Evolutionary conservation across 768 basidiomycete genomes (phyloP).

Genomic region (Strobilomyces confusus): DNA sequence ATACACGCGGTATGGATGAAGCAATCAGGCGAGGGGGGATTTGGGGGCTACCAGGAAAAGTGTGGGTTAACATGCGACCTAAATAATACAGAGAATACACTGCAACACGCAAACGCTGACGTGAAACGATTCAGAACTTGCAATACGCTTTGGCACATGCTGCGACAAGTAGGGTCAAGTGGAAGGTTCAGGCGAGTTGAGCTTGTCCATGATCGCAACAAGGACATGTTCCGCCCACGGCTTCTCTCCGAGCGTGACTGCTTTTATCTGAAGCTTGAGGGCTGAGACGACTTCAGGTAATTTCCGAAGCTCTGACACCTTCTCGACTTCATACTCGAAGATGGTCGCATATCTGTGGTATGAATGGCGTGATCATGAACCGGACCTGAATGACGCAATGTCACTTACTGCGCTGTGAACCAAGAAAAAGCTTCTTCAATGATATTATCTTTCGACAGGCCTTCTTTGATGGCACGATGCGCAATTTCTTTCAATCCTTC

Average conservation of each 20-base stretch:
- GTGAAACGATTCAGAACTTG: neutral
- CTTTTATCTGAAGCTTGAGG: conserved; percentile 22
- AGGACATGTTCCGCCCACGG: conserved; percentile 24
- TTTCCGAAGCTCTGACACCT: conserved; percentile 19
- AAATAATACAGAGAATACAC: conserved; percentile 7
- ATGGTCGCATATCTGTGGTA: conserved; percentile 15
- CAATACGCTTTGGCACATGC: neutral
- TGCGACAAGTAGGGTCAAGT: neutral
- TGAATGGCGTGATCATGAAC: neutral
- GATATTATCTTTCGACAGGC: conserved; percentile 24
- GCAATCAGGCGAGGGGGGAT: conserved; percentile 67
- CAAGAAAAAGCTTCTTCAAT: conserved; percentile 29
- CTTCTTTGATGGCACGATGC: conserved; percentile 20
- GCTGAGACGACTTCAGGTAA: conserved; percentile 18
- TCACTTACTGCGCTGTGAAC: conserved; percentile 30
- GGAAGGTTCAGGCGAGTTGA: conserved; percentile 11
- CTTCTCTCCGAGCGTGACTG: conserved; percentile 22
- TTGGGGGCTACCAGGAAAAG: conserved; percentile 62
- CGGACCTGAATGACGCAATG: neutral
- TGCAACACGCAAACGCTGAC: neutral
- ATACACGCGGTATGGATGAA: conserved; percentile 60
- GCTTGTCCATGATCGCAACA: conserved; percentile 22
- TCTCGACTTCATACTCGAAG: conserved; percentile 15
- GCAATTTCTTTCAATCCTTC: conserved; percentile 26
- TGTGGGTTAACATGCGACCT: conserved; percentile 39